Conservation (phyloP, 176 grass and related monocot species). For the Canna indica region DNA sequence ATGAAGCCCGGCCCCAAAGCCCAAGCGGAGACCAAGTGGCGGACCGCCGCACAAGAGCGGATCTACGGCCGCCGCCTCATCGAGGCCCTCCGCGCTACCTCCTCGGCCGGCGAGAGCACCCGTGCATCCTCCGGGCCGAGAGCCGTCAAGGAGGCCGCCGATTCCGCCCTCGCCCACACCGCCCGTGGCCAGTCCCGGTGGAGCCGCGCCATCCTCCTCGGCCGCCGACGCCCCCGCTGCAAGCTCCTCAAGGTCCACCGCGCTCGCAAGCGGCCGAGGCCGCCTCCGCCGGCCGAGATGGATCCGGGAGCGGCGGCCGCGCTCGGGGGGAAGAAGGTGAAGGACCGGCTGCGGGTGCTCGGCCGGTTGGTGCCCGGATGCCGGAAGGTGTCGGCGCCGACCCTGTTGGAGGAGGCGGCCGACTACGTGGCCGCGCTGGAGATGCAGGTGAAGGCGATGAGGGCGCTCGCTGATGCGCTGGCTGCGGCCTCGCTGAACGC, state of each 20-base stretch:
- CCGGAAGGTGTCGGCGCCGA: slow-evolving; percentile 58
- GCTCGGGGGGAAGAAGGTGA: slow-evolving; percentile 44
- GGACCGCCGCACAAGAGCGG: slow-evolving; percentile 54
- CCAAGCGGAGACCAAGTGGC: slow-evolving; percentile 55
- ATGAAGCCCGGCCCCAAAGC: neutral
- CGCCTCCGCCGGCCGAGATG: neutral
- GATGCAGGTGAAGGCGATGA: slow-evolving; percentile 95
- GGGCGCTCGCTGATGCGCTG: slow-evolving; percentile 61
- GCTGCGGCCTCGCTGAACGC: slow-evolving; percentile 43
- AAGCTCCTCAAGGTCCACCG: slow-evolving; percentile 63
- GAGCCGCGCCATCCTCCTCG: slow-evolving; percentile 86
- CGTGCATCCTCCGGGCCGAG: slow-evolving; percentile 12
- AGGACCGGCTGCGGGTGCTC: slow-evolving; percentile 67
- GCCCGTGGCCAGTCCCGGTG: slow-evolving; percentile 76
- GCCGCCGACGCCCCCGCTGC: slow-evolving; percentile 32
- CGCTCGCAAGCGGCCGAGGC: slow-evolving; percentile 24
- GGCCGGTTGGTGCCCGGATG: slow-evolving; percentile 81
- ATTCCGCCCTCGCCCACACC: slow-evolving; percentile 83
- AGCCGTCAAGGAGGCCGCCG: slow-evolving; percentile 64
- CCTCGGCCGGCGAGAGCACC: neutral
- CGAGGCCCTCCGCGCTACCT: slow-evolving; percentile 53
- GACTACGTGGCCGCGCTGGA: slow-evolving; percentile 90
- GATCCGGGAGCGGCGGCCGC: neutral
- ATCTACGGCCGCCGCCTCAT: slow-evolving; percentile 76
- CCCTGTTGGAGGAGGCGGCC: slow-evolving; percentile 76